Base-by-base conservation (phyloP, 345 rosid species). In the Salix purpurea region DNA sequence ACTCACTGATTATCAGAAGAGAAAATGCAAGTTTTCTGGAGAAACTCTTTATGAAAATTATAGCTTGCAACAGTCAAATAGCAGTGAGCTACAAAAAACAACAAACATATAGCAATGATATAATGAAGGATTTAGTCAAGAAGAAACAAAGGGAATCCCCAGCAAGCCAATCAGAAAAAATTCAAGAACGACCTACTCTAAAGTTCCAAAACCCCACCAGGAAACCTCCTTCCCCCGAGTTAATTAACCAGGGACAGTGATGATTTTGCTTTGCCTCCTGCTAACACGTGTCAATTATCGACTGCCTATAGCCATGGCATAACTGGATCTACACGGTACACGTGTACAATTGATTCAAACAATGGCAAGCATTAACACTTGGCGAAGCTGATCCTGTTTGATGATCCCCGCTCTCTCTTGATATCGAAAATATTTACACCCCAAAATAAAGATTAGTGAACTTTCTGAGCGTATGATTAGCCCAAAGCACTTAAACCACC, bases 401-500 rank as follows among this genome's bases (percentile, higher is more conserved):
- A 19, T 30, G n/a, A 62, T 69, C 34, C 32, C 32, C 56, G 7
- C 4, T 24, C 7, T 69, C 6, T 69, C 71, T 69, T 18, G 37
- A 70, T 46, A 0, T 56, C 19, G 52, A 75, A 67, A 54, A 50
- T 75, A 75, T 75, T 23, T 67, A 75, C 72, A 75, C 7, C 6
- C 7, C 42, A 15, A 7, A 10, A 9, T 3, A 19, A n/a, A 23
- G 42, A n/a, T 16, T 6, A 34, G 36, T 39, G 23, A 5, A 19
- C 32, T 62, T 34, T 42, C 21, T 4, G 65, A 39, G 44, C 18
- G 14, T 3, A 23, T 52, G 58, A 52, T 46, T 44, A 68, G 69
- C 70, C 48, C 65, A 74, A 21, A 69, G 77, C 77, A 48, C 60
- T 67, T 60, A 82, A 80, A 0, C 83, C 85, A 32, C 81, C 86